These are phyloP conservation scores for Omphalotus olearius DNA, from an alignment of 1,284 basidiomycete genomes.

Conservation along the genomic window DNA sequence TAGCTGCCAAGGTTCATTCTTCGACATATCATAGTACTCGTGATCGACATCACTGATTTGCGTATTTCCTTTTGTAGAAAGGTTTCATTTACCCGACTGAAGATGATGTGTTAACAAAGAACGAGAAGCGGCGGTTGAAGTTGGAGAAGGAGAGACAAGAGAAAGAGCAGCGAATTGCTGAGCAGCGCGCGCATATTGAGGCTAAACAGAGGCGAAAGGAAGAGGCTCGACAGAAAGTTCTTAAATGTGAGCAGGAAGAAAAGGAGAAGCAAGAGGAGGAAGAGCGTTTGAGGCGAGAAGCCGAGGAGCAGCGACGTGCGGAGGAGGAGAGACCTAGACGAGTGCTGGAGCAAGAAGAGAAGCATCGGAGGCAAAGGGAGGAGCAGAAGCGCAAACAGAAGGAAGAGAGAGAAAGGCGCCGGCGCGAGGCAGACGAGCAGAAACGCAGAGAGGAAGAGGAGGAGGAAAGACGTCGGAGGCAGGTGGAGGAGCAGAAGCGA, in stretches of 20 bases:
- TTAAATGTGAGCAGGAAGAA: slow-evolving; percentile 13
- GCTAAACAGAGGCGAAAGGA: slow-evolving; percentile 11
- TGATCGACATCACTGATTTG: no score
- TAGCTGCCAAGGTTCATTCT: neutral
- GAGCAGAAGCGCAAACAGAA: slow-evolving; percentile 2
- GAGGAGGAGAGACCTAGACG: neutral
- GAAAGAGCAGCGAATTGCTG: slow-evolving; percentile 10
- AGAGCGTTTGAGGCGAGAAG: slow-evolving; percentile 6
- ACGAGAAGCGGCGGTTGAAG: neutral
- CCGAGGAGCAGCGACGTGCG: neutral
- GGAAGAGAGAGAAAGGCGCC: slow-evolving; percentile 10
- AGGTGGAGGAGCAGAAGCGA: neutral
- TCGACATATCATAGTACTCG: slow-evolving; percentile 11
- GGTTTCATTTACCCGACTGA: neutral
- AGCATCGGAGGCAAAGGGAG: slow-evolving; percentile 16
- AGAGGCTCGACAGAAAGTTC: slow-evolving; percentile 9
- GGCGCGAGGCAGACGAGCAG: neutral
- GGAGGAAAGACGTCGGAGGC: neutral
- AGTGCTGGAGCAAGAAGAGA: slow-evolving; percentile 5
- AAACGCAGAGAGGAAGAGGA: neutral
- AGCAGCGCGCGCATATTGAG: slow-evolving; percentile 13
- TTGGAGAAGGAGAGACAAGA: slow-evolving; percentile 22
- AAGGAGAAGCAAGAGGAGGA: slow-evolving; percentile 9
- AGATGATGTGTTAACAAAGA: neutral
- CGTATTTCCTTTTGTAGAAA: neutral